Conservation (phyloP, 2,329 filamentous ascomycete species). For the Xylariaceae sp. region DNA sequence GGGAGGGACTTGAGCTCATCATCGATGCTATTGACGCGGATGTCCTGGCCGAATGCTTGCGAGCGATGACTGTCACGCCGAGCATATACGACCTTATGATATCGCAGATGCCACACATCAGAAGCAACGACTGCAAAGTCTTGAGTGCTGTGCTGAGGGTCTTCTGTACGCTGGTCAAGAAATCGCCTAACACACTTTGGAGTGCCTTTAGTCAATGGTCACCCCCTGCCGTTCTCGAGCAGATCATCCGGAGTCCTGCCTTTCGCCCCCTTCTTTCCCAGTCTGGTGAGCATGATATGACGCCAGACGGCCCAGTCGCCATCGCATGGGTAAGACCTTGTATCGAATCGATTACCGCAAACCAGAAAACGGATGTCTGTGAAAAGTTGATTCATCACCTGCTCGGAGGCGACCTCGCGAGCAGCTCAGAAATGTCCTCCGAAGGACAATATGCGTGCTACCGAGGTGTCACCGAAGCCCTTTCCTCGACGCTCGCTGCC, state of each 20-base stretch:
- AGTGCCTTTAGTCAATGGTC: constrained; percentile 79
- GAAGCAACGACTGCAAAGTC: constrained; percentile 45
- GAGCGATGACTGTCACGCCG: constrained; percentile 72
- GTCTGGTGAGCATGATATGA: constrained; percentile 53
- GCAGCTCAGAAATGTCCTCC: constrained; percentile 50
- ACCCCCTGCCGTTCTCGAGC: constrained; percentile 75
- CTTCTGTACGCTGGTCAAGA: constrained; percentile 67
- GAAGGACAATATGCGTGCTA: constrained; percentile 59
- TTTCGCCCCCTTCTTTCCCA: constrained; percentile 60
- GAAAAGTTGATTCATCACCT: constrained; percentile 74
- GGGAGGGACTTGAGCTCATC: constrained; percentile 72
- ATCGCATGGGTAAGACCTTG: constrained; percentile 77
- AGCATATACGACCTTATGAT: constrained; percentile 63
- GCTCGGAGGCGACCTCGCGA: constrained; percentile 56
- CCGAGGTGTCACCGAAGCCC: constrained; percentile 58
- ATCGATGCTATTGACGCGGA: constrained; percentile 69
- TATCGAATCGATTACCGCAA: constrained; percentile 69
- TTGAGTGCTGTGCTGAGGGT: constrained; percentile 67
- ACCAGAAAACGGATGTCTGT: constrained; percentile 75
- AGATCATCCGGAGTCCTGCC: constrained; percentile 70
- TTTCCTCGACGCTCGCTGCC: constrained; percentile 54
- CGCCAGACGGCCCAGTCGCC: constrained; percentile 54
- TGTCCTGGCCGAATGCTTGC: constrained; percentile 72
- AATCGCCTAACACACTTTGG: constrained; percentile 80
- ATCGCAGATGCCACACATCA: constrained; percentile 48